These are phyloP conservation scores for Zea luxurians DNA, from an alignment of 176 grass and related monocot species.

Conservation along the genomic window DNA sequence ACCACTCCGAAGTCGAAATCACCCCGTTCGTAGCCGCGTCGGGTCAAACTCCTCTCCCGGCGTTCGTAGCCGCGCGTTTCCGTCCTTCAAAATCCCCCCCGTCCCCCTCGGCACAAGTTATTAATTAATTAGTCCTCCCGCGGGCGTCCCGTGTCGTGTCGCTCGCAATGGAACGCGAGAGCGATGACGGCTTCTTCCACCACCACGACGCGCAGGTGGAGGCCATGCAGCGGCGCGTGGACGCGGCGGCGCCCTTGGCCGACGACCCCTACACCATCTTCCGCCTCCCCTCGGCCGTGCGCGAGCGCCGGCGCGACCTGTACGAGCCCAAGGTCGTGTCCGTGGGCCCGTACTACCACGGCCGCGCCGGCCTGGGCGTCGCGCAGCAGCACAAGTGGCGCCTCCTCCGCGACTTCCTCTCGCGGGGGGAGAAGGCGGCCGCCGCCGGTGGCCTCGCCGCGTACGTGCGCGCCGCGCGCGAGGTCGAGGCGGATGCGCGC, in stretches of 20 bases:
- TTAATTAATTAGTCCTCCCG: too few species aligned
- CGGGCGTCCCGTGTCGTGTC: neutral
- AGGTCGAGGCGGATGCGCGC: conserved; percentile 40
- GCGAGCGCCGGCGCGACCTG: conserved; percentile 53
- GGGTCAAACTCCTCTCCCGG: neutral
- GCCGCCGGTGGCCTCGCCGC: conserved; percentile 8
- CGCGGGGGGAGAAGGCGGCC: neutral
- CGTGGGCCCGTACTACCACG: conserved; percentile 49
- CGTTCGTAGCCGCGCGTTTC: neutral
- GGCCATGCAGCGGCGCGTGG: conserved; percentile 55
- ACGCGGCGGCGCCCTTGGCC: conserved; percentile 24
- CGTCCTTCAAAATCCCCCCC: neutral
- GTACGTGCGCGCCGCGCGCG: conserved; percentile 41
- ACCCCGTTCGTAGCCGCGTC: neutral
- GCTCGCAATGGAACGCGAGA: conserved; percentile 12
- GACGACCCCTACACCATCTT: conserved; percentile 51
- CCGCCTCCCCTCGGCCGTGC: conserved; percentile 51
- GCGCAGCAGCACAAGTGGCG: conserved; percentile 59
- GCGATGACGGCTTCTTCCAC: conserved; percentile 14
- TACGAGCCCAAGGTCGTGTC: conserved; percentile 53
- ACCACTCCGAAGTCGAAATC: neutral
- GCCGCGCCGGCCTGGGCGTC: conserved; percentile 35
- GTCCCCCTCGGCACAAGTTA: neutral
- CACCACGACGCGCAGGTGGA: conserved; percentile 45
- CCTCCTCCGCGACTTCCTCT: conserved; percentile 46